Conservation (phyloP, 345 rosid species). For the Lumnitzera racemosa region DNA sequence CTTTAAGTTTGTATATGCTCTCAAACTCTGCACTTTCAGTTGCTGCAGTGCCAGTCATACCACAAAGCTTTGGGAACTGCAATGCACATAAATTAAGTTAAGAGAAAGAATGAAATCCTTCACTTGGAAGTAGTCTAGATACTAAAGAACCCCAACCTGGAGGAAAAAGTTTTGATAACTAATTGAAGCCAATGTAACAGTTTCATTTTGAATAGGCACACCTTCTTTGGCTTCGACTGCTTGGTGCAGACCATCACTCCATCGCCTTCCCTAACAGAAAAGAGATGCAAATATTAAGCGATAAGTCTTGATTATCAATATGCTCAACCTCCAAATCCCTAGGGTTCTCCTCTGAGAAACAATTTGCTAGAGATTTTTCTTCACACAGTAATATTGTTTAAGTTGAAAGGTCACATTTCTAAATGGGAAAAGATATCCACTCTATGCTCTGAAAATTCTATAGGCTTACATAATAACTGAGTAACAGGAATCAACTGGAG, state of each 20-base stretch:
- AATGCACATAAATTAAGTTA: slow-evolving; percentile 8
- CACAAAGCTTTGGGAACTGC: slow-evolving; percentile 97
- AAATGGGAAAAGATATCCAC: too few species aligned
- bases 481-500: too few species aligned
- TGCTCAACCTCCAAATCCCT: neutral
- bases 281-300: slow-evolving; percentile 4
- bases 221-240: slow-evolving; percentile 99
- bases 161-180: slow-evolving; percentile 98
- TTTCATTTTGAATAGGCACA: slow-evolving; percentile 95
- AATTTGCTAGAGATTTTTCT: too few species aligned
- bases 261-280: slow-evolving; percentile 73
- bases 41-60: slow-evolving; percentile 99
- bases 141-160: slow-evolving; percentile 49
- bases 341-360: neutral
- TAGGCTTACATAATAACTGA: too few species aligned
- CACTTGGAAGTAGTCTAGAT: slow-evolving; percentile 5
- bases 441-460: too few species aligned
- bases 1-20: slow-evolving; percentile 97
- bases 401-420: too few species aligned
- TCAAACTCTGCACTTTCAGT: slow-evolving; percentile 96
- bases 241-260: slow-evolving; percentile 99
- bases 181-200: slow-evolving; percentile 90
- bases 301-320: neutral
- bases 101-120: neutral
- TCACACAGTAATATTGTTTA: too few species aligned